A percentile compares a stretch with the other conserved stretches of the same genome.
Conservation (phyloP, 805 yeast genomes). For the Starmera caribaea region DNA sequence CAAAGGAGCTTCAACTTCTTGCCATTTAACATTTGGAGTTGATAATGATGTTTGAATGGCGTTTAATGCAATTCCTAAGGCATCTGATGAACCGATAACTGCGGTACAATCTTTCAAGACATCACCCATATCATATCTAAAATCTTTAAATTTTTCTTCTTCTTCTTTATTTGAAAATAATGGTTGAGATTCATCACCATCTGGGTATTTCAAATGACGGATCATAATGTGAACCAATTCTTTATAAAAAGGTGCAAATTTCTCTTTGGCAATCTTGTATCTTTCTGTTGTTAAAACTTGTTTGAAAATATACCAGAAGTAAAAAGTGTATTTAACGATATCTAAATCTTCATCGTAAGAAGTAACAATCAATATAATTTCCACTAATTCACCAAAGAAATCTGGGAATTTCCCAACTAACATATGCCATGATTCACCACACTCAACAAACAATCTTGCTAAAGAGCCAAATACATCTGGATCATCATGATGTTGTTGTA, state of each 20-base stretch:
- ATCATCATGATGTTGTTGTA: slow-evolving; percentile 32
- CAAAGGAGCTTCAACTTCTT: slow-evolving; percentile 78
- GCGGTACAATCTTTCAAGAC: slow-evolving; percentile 94
- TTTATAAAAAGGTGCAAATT: slow-evolving; percentile 45
- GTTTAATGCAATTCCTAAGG: slow-evolving; percentile 61
- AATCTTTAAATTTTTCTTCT: slow-evolving; percentile 88
- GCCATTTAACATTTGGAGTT: slow-evolving; percentile 46
- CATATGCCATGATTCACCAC: slow-evolving; percentile 94
- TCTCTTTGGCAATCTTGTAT: slow-evolving; percentile 40
- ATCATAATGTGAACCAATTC: slow-evolving; percentile 53
- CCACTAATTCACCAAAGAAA: slow-evolving; percentile 64
- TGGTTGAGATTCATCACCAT: slow-evolving; percentile 27
- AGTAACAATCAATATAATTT: slow-evolving; percentile 60
- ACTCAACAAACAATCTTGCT: slow-evolving; percentile 75
- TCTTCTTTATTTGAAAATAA: slow-evolving; percentile 67
- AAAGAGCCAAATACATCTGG: slow-evolving; percentile 55
- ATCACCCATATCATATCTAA: slow-evolving; percentile 95
- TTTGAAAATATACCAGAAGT: slow-evolving; percentile 82
- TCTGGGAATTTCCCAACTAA: slow-evolving; percentile 65
- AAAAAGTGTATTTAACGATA: slow-evolving; percentile 80
- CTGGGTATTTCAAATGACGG: slow-evolving; percentile 68
- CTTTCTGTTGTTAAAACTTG: slow-evolving; percentile 52
- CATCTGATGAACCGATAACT: slow-evolving; percentile 68
- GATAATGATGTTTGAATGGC: slow-evolving; percentile 36
- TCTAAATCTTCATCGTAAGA: slow-evolving; percentile 77